These are phyloP conservation scores for Pholiota molesta DNA, from an alignment of 768 basidiomycete genomes.

Conservation along the genomic window DNA sequence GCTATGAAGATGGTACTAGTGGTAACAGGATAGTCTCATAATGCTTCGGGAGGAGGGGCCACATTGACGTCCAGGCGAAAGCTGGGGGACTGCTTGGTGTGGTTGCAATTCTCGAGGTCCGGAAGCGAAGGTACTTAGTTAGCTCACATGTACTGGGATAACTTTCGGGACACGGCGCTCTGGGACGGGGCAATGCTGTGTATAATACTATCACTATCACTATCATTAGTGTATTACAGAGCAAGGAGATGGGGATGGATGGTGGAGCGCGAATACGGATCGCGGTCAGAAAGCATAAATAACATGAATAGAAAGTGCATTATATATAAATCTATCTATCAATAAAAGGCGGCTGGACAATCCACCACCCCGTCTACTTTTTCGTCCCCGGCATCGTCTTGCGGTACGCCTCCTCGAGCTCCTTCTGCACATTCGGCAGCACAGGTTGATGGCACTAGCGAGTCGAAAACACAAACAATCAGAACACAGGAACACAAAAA, in stretches of 20 bases:
- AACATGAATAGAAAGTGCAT: not conserved
- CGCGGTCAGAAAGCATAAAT: not conserved
- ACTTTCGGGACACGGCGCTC: too few relatives aligned
- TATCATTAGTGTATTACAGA: too few relatives aligned
- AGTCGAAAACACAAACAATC: conserved; percentile 6
- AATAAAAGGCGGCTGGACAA: not conserved
- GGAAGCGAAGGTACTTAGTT: too few relatives aligned
- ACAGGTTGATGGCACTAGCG: conserved; percentile 80
- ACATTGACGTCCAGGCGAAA: too few relatives aligned
- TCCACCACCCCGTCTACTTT: conserved; percentile 51
- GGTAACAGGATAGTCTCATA: too few relatives aligned
- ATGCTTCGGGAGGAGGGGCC: too few relatives aligned
- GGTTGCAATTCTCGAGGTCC: too few relatives aligned
- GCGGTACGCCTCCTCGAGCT: conserved; percentile 84
- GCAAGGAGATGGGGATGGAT: not conserved
- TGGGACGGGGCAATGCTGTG: too few relatives aligned
- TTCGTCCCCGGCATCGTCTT: conserved; percentile 73
- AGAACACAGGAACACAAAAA: conserved; percentile 5
- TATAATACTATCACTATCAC: too few relatives aligned
- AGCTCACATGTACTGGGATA: too few relatives aligned
- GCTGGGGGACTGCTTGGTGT: too few relatives aligned
- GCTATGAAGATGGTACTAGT: too few relatives aligned
- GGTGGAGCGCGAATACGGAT: not conserved
- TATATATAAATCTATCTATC: conserved; percentile 1
- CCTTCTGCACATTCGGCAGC: conserved; percentile 82